Evolutionary conservation across 768 basidiomycete genomes (phyloP), one percentile per base, ranked within the genome.

Genomic region (Naganishia onofrii): DNA sequence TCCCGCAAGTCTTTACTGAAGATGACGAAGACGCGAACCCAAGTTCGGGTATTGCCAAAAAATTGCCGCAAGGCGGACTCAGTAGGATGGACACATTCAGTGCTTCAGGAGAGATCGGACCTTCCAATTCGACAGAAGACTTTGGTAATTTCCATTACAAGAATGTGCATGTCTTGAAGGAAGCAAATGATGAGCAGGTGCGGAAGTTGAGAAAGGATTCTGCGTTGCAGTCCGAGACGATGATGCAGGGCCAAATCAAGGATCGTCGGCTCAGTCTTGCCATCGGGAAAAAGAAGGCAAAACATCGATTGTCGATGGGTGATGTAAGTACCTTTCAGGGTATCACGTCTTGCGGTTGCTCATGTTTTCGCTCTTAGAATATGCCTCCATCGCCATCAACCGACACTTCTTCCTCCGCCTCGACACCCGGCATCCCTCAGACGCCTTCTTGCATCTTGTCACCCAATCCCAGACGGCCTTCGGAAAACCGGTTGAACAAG

Each of bases 111-210:
- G 70, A 74, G 17, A 69, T 74, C 29, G 76, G 76, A 52, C 72
- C 74, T 19, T 69, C 71, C 2, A 66, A 69, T 23, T 72, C 72
- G 58, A 60, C 89, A 32, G 92, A 95, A 76, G 94, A 97, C 76
- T 99, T 98, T 82, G 96, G 96, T 26, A 89, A 92, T 0, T 99
- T 99, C 84, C 93, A 90, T 82, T 99, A 93, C 86, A 97, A 97
- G 85, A 99, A 99, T 78, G 81, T 97, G 51, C 92, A 92, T 0
- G 87, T 96, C 8, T 83, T 98, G 81, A 99, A 98, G 83, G 93
- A 97, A 81, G 93, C 92, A 21, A 99, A 99, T 79, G 96, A 99
- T 81, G 94, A 98, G 78, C 88, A 98, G 74, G 96, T 99, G 75
- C 88, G 92, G 71, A 96, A 97, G 82, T 85, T 98, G 77, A 90